Conservation (phyloP, 148 eudicot species). For the Pharnaceum exiguum region DNA sequence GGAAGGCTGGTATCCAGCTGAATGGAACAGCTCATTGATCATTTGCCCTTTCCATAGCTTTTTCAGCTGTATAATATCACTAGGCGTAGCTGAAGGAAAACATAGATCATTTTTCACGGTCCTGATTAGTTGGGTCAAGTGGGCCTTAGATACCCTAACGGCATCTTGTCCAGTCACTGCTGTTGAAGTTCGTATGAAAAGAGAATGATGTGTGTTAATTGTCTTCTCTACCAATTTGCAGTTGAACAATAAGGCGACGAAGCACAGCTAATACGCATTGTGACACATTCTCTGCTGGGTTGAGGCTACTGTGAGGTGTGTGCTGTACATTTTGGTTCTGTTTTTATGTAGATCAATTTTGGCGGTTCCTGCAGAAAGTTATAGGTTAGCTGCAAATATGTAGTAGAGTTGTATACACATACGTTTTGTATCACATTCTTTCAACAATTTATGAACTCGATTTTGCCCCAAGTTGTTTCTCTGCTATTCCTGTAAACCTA, state of each 20-base stretch:
- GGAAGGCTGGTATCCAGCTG: constrained; percentile 40
- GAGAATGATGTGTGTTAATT: too few relatives aligned
- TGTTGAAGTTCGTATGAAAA: too few relatives aligned
- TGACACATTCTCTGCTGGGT: not conserved
- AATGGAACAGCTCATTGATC: constrained; percentile 16
- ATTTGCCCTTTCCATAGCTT: not conserved
- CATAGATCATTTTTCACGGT: not conserved
- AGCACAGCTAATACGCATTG: too few relatives aligned
- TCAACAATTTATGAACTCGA: too few relatives aligned
- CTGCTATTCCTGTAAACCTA: too few relatives aligned
- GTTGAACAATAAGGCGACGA: too few relatives aligned
- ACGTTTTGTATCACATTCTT: constrained; percentile 5
- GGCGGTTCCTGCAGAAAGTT: not conserved
- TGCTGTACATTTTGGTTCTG: constrained; percentile 6
- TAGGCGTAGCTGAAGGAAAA: not conserved
- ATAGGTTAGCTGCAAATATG: not conserved
- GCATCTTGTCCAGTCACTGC: too few relatives aligned
- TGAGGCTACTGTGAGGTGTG: constrained; percentile 2
- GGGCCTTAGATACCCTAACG: not conserved
- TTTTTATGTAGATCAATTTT: not conserved
- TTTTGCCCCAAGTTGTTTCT: too few relatives aligned
- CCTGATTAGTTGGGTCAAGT: not conserved
- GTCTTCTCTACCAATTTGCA: too few relatives aligned
- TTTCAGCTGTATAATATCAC: constrained; percentile 5
- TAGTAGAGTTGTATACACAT: not conserved